Conservation (phyloP, 2,329 filamentous ascomycete genomes). For the Colletotrichum sp. region DNA sequence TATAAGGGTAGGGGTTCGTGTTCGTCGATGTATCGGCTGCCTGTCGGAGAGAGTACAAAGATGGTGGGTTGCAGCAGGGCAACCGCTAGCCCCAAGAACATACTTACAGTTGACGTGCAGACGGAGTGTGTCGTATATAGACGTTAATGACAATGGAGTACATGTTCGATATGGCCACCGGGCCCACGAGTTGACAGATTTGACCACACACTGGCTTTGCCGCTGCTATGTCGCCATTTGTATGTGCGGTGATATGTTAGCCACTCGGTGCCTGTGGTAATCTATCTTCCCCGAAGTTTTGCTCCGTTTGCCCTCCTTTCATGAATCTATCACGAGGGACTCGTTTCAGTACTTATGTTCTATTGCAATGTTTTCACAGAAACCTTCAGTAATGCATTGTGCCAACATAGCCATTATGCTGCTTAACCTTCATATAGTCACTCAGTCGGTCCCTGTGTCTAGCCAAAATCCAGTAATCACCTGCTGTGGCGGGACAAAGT, state of each 20-base stretch:
- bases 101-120: background rate
- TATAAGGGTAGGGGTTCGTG: background rate
- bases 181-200: background rate
- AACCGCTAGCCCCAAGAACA: background rate
- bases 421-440: background rate
- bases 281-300: fast-evolving
- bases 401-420: background rate
- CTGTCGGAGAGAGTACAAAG: background rate
- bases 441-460: background rate
- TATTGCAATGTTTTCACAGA: background rate
- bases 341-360: background rate
- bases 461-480: background rate
- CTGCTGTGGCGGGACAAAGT: background rate
- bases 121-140: background rate
- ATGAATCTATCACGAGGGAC: fast-evolving
- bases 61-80: background rate
- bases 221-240: background rate
- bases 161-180: background rate
- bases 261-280: background rate
- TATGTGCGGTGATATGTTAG: background rate
- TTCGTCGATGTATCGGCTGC: background rate
- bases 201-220: background rate
- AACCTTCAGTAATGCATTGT: background rate
- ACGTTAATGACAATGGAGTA: background rate
- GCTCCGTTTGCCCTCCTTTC: background rate